Evolutionary conservation across 345 rosid genomes (phyloP), one percentile per base, ranked within the genome.

Genomic region (Mallotus nudiflorus): DNA sequence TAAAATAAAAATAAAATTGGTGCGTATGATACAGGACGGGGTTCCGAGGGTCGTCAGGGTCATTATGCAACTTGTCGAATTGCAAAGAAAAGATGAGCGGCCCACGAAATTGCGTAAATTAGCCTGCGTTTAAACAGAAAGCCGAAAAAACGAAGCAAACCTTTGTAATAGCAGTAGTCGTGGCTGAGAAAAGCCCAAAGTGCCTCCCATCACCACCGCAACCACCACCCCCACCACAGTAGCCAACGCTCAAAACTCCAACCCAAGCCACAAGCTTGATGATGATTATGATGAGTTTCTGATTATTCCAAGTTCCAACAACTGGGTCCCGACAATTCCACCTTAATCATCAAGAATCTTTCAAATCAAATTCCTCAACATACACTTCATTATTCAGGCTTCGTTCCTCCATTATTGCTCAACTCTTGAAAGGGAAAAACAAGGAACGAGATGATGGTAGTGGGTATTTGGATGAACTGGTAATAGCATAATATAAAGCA

Each of bases 391-490:
- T n/a, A n/a, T n/a, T n/a, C n/a, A n/a, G n/a, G n/a, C n/a, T n/a
- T n/a, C n/a, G n/a, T n/a, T n/a, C n/a, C n/a, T n/a, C n/a, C n/a
- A n/a, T n/a, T n/a, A n/a, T 33, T 33, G 37, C 37, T 33, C 6
- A 6, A 33, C n/a, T n/a, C n/a, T n/a, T n/a, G n/a, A n/a, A n/a
- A n/a, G n/a, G n/a, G n/a, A n/a, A n/a, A n/a, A n/a, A n/a, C n/a
- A 33, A 6, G 6, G 37, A 33, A 33, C 35, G 24, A 57, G 18
- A 27, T 55, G 35, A 42, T 68, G 39, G 54, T 18, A 67, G 16
- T 45, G 29, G 20, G 33, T 63, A 55, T 70, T 69, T 74, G 67
- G 35, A 64, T n/a, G n/a, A 67, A 61, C 33, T 52, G 61, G 42
- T 59, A 39, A 55, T 12, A 22, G 10, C 25, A 51, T 45, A 28